Conservation (phyloP, 2,329 filamentous ascomycete species). For the Aspergillus terreus region DNA sequence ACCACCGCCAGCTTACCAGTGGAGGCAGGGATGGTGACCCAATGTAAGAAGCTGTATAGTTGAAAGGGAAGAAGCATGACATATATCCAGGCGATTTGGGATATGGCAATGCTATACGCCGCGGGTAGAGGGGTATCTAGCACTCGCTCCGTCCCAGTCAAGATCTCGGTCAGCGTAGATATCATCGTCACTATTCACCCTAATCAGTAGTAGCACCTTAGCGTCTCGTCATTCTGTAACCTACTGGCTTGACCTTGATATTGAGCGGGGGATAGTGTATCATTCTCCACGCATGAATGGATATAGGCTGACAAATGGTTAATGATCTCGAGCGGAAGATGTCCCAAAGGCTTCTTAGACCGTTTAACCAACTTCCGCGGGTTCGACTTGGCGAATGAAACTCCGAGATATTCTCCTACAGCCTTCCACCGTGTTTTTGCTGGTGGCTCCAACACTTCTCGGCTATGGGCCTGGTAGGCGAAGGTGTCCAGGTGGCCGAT, state of each 20-base stretch:
- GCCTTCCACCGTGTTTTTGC: slow-evolving; percentile 58
- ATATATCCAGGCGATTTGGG: slow-evolving; percentile 83
- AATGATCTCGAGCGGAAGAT: slow-evolving; percentile 78
- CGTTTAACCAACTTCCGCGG: slow-evolving; percentile 74
- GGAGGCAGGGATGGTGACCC: slow-evolving; percentile 75
- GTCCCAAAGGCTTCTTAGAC: slow-evolving; percentile 68
- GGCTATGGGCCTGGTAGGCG: slow-evolving; percentile 58
- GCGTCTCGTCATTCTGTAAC: slow-evolving; percentile 1
- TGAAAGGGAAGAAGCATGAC: slow-evolving; percentile 79
- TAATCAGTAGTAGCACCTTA: not conserved
- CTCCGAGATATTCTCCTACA: slow-evolving; percentile 68
- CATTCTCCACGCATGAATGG: slow-evolving; percentile 53
- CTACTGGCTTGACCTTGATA: slow-evolving; percentile 39
- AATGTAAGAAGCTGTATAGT: slow-evolving; percentile 60
- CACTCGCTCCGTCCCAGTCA: slow-evolving; percentile 71
- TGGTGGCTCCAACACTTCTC: slow-evolving; percentile 28
- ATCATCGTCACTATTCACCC: slow-evolving; percentile 53
- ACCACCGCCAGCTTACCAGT: slow-evolving; percentile 40
- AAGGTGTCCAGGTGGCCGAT: slow-evolving; percentile 73
- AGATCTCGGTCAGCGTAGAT: slow-evolving; percentile 64
- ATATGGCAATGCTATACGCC: slow-evolving; percentile 79
- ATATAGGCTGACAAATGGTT: slow-evolving; percentile 66
- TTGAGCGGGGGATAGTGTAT: slow-evolving; percentile 31
- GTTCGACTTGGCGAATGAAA: slow-evolving; percentile 74
- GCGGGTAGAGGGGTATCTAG: slow-evolving; percentile 78